A percentile compares a stretch with the other conserved stretches of the same genome.
Evolutionary conservation across 148 eudicot genomes (phyloP).

Genomic region (Heliosperma pusillum): DNA sequence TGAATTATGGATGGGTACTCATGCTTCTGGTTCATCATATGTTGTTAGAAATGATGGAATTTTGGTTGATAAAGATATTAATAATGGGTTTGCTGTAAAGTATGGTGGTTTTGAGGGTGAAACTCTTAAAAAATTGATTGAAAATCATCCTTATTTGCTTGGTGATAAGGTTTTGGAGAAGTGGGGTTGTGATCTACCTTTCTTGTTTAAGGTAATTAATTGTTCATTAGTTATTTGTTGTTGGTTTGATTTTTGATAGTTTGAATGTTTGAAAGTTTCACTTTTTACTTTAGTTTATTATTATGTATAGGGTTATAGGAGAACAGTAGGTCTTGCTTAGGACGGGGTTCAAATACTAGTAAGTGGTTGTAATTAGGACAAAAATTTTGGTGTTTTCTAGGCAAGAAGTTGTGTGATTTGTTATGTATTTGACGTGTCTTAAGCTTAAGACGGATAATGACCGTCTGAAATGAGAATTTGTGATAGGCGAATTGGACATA

Average conservation of each 20-base stretch:
- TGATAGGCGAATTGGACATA: background rate
- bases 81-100: slow-evolving; percentile 9
- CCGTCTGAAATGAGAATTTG: too few relatives aligned
- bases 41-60: slow-evolving; percentile 22
- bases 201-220: slow-evolving; percentile 77
- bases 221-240: background rate
- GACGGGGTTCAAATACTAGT: too few relatives aligned
- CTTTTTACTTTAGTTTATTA: background rate
- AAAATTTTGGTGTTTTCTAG: too few relatives aligned
- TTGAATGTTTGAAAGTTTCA: background rate
- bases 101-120: slow-evolving; percentile 28
- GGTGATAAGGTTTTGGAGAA: slow-evolving; percentile 59
- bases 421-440: too few relatives aligned
- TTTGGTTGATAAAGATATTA: slow-evolving; percentile 19
- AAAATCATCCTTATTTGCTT: slow-evolving; percentile 56
- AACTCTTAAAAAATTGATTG: slow-evolving; percentile 67
- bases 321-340: too few relatives aligned
- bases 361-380: too few relatives aligned
- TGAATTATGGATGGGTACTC: slow-evolving; percentile 98
- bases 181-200: slow-evolving; percentile 78
- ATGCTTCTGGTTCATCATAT: slow-evolving; percentile 76
- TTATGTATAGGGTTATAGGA: background rate
- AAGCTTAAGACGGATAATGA: too few relatives aligned
- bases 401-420: too few relatives aligned
- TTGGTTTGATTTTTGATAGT: background rate